These are phyloP conservation scores for Hamamelis virginiana DNA, from an alignment of 164 flowering plant genomes.

Conservation along the genomic window DNA sequence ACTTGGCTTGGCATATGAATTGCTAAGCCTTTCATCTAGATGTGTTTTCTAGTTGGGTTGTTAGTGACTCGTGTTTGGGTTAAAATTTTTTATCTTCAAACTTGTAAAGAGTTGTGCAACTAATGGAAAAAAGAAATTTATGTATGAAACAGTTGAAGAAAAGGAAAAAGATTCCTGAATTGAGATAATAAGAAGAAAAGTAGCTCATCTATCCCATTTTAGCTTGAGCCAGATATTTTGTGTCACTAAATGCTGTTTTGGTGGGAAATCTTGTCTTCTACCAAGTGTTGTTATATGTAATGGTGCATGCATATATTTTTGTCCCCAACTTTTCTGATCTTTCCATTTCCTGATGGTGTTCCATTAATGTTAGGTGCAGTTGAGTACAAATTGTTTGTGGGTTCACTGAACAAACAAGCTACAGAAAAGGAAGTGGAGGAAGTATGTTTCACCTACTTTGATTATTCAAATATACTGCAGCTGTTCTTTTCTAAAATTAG, in stretches of 20 bases:
- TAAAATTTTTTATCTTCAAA: too few relatives aligned
- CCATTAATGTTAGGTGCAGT: constrained; percentile 59
- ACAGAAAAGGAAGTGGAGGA: constrained; percentile 89
- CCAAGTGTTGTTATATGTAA: neutral
- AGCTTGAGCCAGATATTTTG: neutral
- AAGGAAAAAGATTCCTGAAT: too few relatives aligned
- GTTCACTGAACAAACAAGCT: constrained; percentile 88
- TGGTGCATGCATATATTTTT: neutral
- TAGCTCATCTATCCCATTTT: neutral
- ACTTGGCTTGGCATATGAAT: too few relatives aligned
- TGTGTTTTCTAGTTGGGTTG: too few relatives aligned
- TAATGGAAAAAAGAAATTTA: too few relatives aligned
- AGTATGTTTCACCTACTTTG: constrained; percentile 35
- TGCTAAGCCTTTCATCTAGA: too few relatives aligned
- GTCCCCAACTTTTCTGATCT: neutral
- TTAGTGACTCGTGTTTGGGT: too few relatives aligned
- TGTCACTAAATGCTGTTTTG: neutral
- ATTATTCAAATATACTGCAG: neutral
- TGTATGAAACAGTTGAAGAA: too few relatives aligned
- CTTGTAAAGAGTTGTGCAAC: too few relatives aligned
- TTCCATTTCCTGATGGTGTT: constrained; percentile 6
- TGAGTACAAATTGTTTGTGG: constrained; percentile 92
- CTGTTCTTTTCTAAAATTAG: neutral
- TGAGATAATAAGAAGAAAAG: neutral
- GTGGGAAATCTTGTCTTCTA: neutral